A percentile compares a stretch with the other conserved stretches of the same genome.
These are phyloP conservation scores for Neurospora tetraspora DNA, from an alignment of 495 filamentous ascomycete genomes.

Conservation along the genomic window DNA sequence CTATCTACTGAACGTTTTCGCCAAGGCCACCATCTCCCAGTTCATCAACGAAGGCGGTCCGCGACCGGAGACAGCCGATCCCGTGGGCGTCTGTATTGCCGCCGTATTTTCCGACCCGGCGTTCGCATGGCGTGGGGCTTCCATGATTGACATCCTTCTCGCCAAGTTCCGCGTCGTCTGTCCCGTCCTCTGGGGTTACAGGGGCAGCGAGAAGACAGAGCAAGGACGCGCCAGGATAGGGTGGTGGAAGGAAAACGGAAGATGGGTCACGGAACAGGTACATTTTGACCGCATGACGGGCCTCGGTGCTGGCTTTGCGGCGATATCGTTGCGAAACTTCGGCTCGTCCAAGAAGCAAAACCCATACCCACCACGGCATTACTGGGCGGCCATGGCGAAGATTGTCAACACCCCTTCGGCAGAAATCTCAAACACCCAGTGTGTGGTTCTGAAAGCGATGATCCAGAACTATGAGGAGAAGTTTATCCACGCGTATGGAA, in stretches of 20 bases:
- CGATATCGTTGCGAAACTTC: constrained; percentile 75
- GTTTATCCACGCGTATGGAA: constrained; percentile 70
- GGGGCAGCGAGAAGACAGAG: constrained; percentile 64
- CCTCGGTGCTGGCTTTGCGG: constrained; percentile 71
- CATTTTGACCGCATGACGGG: constrained; percentile 80
- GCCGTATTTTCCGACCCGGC: constrained; percentile 60
- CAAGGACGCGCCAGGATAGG: constrained; percentile 60
- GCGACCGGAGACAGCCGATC: constrained; percentile 63
- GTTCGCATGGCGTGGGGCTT: constrained; percentile 58
- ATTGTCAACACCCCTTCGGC: constrained; percentile 60
- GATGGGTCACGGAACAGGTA: constrained; percentile 52
- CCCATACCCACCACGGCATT: constrained; percentile 68
- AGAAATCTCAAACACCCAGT: constrained; percentile 67
- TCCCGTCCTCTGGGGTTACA: constrained; percentile 79
- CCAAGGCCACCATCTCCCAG: constrained; percentile 67
- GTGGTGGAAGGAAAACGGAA: constrained; percentile 53
- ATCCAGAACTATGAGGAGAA: constrained; percentile 58
- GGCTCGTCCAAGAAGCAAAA: constrained; percentile 52
- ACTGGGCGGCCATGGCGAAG: constrained; percentile 65
- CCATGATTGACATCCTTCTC: constrained; percentile 76
- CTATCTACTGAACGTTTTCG: constrained; percentile 73
- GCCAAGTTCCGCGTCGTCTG: constrained; percentile 76
- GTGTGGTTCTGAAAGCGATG: constrained; percentile 66
- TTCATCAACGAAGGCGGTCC: constrained; percentile 65
- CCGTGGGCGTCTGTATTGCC: constrained; percentile 66